Base-by-base conservation (phyloP, 768 basidiomycete genomes). In the Hypholoma fasciculare region DNA sequence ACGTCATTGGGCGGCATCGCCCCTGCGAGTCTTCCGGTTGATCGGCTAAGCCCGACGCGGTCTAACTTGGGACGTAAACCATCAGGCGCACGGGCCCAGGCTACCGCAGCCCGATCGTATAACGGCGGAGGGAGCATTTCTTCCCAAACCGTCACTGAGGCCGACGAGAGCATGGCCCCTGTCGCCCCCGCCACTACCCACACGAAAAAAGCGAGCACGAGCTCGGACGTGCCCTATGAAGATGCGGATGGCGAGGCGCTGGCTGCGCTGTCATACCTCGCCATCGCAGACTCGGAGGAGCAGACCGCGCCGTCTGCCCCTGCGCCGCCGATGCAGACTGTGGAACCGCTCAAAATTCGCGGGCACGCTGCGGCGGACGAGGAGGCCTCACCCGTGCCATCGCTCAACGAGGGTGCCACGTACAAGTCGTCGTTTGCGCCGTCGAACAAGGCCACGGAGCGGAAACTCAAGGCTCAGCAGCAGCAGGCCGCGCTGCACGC, bases 341-440 rank as follows among this genome's bases (percentile, higher is more conserved):
- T 74, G 16, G 75, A 79, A 57, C 78, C 77, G 19, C 58, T 74
- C 43, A 73, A 77, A 40, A 67, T 75, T 49, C 69, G 67, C 52
- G 53, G 48, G 52, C 62, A 69, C 13, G 73, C 71, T 43, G 69
- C 69, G 6, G 30, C 30, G 17, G 63, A 57, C 51, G 37, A 48
- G 37, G 52, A 58, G 30, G 42, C 65, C 17, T 60, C 62, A 40
- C 70, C 52, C 4, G 39, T n/a, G 17, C 49, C 62, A 11, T 56
- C 58, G 20, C 44, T 60, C 7, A 55, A 57, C 20, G 66, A 57
- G 16, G 55, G 59, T 8, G 53, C 72, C 1, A 82, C 84, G 54
- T 90, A 82, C 74, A 86, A 85, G 53, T 96, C 94, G 0, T 94
- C 96, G 3, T 98, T 98, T 69, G 91, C 94, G 0, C 88, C 88